Conservation (phyloP, 305 asterid species). For the Fraxinus greggii region DNA sequence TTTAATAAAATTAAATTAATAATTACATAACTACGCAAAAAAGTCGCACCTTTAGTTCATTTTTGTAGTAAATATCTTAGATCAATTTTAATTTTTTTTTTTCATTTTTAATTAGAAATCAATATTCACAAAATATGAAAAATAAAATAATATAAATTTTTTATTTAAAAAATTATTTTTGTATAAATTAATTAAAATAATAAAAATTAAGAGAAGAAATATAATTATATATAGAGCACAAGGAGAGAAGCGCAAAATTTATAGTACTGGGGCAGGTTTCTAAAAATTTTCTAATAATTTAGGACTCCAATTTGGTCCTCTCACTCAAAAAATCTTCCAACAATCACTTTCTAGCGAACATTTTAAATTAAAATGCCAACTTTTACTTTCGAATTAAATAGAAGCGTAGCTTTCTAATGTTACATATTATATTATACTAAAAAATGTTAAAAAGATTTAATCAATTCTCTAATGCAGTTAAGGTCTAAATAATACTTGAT, state of each 20-base stretch:
- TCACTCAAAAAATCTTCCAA: not conserved
- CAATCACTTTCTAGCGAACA: not conserved
- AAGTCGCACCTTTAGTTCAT: not conserved
- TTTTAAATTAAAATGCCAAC: not conserved
- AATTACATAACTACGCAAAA: not conserved
- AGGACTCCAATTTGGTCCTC: not conserved
- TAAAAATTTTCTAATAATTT: not conserved
- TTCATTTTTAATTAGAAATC: not conserved
- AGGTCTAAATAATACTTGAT: conserved; percentile 4
- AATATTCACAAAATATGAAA: not conserved
- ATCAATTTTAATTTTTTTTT: not conserved
- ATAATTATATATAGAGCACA: no score
- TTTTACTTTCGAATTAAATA: conserved; percentile 14
- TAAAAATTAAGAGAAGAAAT: no score
- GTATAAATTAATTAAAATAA: no score
- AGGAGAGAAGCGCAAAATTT: not conserved
- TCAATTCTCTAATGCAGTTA: conserved; percentile 8
- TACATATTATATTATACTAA: conserved; percentile 33
- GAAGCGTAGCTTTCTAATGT: conserved; percentile 30
- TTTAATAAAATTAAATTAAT: no score
- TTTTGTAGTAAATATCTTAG: not conserved
- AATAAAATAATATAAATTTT: no score
- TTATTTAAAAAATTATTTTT: no score
- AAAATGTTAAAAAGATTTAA: conserved; percentile 2
- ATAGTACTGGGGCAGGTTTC: not conserved